Conservation (phyloP, 2,329 filamentous ascomycete species). For the Rhynchosporium secalis region DNA sequence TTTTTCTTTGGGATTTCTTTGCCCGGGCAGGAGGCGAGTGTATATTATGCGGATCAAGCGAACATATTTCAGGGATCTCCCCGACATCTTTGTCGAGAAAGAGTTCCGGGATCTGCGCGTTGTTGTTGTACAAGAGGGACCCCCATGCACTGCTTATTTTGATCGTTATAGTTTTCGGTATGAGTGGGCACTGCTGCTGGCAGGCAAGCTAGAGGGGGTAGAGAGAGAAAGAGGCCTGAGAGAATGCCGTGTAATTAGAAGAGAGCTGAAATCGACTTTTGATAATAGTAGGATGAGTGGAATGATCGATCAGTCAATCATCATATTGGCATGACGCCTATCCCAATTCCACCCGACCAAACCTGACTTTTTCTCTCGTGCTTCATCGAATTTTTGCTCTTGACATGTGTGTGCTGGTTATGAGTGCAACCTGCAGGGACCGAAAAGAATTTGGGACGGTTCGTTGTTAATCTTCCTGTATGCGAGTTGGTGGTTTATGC, state of each 20-base stretch:
- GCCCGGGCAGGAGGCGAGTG: not conserved
- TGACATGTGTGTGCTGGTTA: not conserved
- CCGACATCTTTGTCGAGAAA: not conserved
- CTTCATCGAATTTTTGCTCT: not conserved
- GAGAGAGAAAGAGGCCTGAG: not conserved
- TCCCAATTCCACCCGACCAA: not conserved
- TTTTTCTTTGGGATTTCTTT: not conserved
- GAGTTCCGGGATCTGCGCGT: not conserved
- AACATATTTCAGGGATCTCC: not conserved
- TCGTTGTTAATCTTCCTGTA: not conserved
- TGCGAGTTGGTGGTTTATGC: conserved; percentile 4
- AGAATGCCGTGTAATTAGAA: conserved; percentile 3
- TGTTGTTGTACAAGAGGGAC: not conserved
- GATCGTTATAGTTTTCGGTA: not conserved
- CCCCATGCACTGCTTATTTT: not conserved
- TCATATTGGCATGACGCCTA: conserved; percentile 5
- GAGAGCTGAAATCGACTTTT: not conserved
- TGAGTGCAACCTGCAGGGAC: not conserved
- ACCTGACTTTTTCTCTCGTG: not conserved
- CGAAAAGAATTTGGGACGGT: not conserved
- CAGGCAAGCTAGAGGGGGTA: not conserved
- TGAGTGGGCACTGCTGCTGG: conserved; percentile 3
- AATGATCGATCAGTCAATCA: not conserved
- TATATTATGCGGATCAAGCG: not conserved
- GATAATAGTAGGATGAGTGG: not conserved